Evolutionary conservation across 441 rosid genomes (phyloP), one percentile per base, ranked within the genome.

Genomic region (Isatis lusitanica): DNA sequence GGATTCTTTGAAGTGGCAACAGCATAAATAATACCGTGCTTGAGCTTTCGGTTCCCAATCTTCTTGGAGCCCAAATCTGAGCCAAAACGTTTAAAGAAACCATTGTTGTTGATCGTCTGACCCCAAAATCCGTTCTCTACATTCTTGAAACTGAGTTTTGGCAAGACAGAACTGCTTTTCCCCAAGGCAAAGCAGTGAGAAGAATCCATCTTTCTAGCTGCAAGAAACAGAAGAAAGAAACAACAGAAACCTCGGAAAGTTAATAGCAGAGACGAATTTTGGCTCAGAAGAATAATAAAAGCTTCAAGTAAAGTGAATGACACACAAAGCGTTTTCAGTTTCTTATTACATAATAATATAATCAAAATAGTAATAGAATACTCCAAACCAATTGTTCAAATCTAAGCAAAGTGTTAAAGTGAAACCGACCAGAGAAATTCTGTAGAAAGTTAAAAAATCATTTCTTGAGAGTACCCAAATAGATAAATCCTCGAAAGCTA

Each of bases 1-100:
- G 83, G 74, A 70, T 74, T 82, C 56, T 81, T 69, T 46, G 97
- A 88, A 64, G 93, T 91, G 39, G 87, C 79, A 76, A 91, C 73
- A 35, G 93, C 79, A 60, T 21, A 80, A 72, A 84, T 80, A 73
- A 64, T 44, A 44, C 85, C 85, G 1, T 84, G 85, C 70, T 76
- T 88, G 70, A 72, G 16, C 80, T 78, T 85, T 40, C 66, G 73
- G 58, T 50, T 80, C 33, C 72, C 66, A 10, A 24, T 8, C 63
- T 73, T 74, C 64, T 76, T 79, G 52, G 68, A 57, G 80, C 58
- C 80, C 75, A 79, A 79, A 74, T 77, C 71, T 74, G 72, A 80
- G 28, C 65, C 62, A 47, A 63, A 71, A 56, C 64, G 85, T 63
- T 78, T 75, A 36, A 60, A 59, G 81, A 74, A 78, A 38, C 68